Percentiles rank a stretch among this genome's conserved stretches.
These are phyloP conservation scores for Eutrema yunnanense DNA, from an alignment of 345 rosid species.

Conservation along the genomic window DNA sequence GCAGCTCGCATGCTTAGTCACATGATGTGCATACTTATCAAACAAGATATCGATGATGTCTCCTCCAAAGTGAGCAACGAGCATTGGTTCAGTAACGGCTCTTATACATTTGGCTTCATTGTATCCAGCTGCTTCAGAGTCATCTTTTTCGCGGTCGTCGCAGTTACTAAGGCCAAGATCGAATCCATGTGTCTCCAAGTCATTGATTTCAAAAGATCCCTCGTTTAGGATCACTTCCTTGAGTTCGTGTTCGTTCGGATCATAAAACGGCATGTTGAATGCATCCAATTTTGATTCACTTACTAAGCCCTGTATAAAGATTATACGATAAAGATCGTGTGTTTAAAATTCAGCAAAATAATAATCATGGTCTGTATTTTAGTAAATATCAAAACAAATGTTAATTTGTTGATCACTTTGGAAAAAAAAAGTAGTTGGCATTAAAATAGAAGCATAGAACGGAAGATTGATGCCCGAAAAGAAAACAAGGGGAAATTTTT, in stretches of 20 bases:
- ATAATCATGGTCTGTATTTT: too few relatives aligned
- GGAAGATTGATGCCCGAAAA: too few relatives aligned
- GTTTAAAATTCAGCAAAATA: not conserved
- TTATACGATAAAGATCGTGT: not conserved
- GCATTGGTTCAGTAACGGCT: slow-evolving; percentile 55
- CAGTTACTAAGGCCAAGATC: not conserved
- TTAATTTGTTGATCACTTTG: too few relatives aligned
- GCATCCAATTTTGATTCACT: slow-evolving; percentile 29
- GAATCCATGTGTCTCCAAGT: slow-evolving; percentile 14
- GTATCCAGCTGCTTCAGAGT: not conserved
- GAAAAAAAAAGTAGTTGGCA: too few relatives aligned
- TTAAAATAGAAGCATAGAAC: too few relatives aligned
- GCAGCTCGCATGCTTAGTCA: slow-evolving; percentile 13
- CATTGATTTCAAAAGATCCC: slow-evolving; percentile 29
- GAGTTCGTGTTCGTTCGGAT: slow-evolving; percentile 23
- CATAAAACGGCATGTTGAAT: slow-evolving; percentile 31
- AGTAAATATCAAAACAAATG: too few relatives aligned
- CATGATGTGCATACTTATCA: slow-evolving; percentile 21
- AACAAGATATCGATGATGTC: slow-evolving; percentile 31
- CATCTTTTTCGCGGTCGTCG: not conserved
- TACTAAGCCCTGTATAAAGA: slow-evolving; percentile 31
- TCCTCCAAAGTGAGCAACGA: slow-evolving; percentile 41
- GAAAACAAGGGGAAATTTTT: too few relatives aligned
- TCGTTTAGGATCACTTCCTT: slow-evolving; percentile 18
- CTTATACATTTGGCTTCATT: slow-evolving; percentile 40